These are phyloP conservation scores for Diaporthe longicolla DNA, from an alignment of 2,329 filamentous ascomycete species.

Conservation along the genomic window DNA sequence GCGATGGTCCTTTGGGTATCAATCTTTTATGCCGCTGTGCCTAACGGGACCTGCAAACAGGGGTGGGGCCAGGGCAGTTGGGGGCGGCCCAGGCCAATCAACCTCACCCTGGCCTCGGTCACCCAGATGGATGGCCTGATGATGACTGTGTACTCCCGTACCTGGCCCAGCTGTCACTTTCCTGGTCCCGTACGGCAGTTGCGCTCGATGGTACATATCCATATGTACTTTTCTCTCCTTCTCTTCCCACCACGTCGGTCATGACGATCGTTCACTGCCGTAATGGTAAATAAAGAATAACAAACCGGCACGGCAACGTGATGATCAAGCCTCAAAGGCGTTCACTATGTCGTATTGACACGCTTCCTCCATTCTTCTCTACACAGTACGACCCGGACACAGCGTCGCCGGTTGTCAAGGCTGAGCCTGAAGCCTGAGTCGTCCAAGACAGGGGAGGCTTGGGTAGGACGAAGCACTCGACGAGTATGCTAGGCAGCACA, in stretches of 20 bases:
- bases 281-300: not conserved
- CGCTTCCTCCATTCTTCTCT: not conserved
- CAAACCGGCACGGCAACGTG: not conserved
- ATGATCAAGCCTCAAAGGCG: not conserved
- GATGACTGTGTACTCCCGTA: conserved; percentile 25
- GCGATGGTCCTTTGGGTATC: conserved; percentile 34
- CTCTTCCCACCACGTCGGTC: not conserved
- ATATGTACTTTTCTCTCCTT: not conserved
- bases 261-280: not conserved
- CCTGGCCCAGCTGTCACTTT: conserved; percentile 12
- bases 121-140: conserved; percentile 33
- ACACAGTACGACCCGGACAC: not conserved
- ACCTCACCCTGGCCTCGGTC: conserved; percentile 31
- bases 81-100: conserved; percentile 34
- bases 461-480: conserved; percentile 8
- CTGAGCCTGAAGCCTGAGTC: not conserved
- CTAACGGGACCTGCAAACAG: conserved; percentile 38
- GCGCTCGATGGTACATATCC: conserved; percentile 7
- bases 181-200: conserved; percentile 6
- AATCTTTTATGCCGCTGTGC: conserved; percentile 36
- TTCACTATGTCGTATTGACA: not conserved
- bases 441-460: conserved; percentile 10
- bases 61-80: conserved; percentile 22
- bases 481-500: conserved; percentile 3
- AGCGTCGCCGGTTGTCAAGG: not conserved